Evolutionary conservation across 2,329 filamentous ascomycete species (phyloP).

Genomic region (Alternaria hordeiaustralica): DNA sequence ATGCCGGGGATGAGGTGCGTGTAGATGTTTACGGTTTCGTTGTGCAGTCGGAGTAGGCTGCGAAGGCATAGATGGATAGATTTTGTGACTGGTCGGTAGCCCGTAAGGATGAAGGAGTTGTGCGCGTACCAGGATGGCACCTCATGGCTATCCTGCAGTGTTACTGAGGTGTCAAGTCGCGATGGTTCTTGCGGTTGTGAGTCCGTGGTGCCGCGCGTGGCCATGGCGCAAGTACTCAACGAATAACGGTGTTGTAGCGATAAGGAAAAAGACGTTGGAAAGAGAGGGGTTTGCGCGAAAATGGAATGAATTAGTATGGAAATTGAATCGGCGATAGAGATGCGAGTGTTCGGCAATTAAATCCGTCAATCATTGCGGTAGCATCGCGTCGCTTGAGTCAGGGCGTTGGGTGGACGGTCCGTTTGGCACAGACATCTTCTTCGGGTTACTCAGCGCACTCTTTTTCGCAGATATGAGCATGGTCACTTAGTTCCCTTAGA

Average conservation of each 20-base stretch:
- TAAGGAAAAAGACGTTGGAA: background rate
- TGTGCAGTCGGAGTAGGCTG: conserved; percentile 67
- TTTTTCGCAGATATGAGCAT: no score
- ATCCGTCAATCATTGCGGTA: background rate
- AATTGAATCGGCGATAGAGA: background rate
- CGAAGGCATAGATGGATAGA: conserved; percentile 63
- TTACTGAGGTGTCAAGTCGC: background rate
- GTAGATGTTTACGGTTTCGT: conserved; percentile 72
- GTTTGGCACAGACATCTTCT: background rate
- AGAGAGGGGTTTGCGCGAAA: background rate
- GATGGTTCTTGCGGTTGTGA: background rate
- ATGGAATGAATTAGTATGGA: background rate
- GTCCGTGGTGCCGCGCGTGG: background rate
- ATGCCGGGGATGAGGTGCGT: conserved; percentile 60
- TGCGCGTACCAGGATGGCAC: conserved; percentile 10
- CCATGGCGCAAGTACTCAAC: background rate
- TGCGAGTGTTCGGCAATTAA: background rate
- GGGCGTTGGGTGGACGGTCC: background rate
- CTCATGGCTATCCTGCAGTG: background rate
- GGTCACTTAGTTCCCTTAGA: no score
- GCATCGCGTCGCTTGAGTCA: background rate
- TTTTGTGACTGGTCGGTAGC: conserved; percentile 66
- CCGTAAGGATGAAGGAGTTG: conserved; percentile 57
- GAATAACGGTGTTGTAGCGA: background rate
- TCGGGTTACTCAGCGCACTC: no score